A percentile compares a stretch with the other conserved stretches of the same genome.
Conservation (phyloP, 176 grass and related monocot species). For the Poa pratensis region DNA sequence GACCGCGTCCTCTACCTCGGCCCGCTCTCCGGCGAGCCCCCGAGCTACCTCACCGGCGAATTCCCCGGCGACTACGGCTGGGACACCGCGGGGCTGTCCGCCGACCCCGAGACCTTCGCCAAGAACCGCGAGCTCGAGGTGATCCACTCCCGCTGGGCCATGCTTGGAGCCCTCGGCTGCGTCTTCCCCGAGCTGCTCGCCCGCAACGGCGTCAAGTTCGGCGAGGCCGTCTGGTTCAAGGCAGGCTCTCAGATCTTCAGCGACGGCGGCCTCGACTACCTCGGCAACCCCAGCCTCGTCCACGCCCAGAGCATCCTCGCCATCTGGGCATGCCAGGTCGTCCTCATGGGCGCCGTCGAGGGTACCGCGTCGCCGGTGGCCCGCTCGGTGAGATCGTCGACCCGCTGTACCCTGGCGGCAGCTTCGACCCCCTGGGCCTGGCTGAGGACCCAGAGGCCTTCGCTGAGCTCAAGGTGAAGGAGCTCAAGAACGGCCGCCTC, state of each 20-base stretch:
- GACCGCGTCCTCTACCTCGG: slow-evolving; percentile 64
- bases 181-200: slow-evolving; percentile 76
- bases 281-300: slow-evolving; percentile 85
- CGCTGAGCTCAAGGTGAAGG: slow-evolving; percentile 92
- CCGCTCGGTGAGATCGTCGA: slow-evolving; percentile 72
- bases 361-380: slow-evolving; percentile 67
- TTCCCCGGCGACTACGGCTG: slow-evolving; percentile 74
- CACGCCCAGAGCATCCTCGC: slow-evolving; percentile 87
- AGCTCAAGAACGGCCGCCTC: slow-evolving; percentile 97
- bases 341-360: slow-evolving; percentile 90
- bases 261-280: slow-evolving; percentile 78
- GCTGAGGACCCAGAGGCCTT: slow-evolving; percentile 76
- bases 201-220: slow-evolving; percentile 74
- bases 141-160: slow-evolving; percentile 71
- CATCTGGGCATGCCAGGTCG: slow-evolving; percentile 77
- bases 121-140: slow-evolving; percentile 86
- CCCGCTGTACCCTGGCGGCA: slow-evolving; percentile 75
- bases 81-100: slow-evolving; percentile 59
- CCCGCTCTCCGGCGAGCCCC: slow-evolving; percentile 57
- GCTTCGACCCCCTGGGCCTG: slow-evolving; percentile 76
- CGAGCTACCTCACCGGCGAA: slow-evolving; percentile 63
- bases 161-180: slow-evolving; percentile 73
- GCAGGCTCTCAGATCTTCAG: slow-evolving; percentile 74
- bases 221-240: slow-evolving; percentile 92
- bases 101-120: slow-evolving; percentile 72